A percentile compares a stretch with the other conserved stretches of the same genome.
Conservation (phyloP, 192 early-diverging fungal genomes). For the Dispira simplex region DNA sequence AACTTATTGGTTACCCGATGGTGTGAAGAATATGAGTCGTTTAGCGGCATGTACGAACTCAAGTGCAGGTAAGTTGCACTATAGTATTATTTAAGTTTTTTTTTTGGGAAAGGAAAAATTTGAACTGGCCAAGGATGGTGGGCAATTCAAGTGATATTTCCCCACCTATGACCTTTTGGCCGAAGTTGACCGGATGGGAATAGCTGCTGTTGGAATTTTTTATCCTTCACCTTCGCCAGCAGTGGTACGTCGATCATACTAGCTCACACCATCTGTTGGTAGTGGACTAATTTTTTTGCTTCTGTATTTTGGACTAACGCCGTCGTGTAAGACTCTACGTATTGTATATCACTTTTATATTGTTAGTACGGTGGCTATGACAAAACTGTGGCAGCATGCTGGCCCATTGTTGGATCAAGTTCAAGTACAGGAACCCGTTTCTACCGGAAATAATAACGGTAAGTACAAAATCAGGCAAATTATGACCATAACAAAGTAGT, state of each 20-base stretch:
- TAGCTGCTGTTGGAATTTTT: not conserved
- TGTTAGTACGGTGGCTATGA: not conserved
- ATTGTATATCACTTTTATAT: no score
- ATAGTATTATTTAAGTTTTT: not conserved
- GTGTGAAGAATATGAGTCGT: conserved; percentile 10
- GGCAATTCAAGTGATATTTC: no score
- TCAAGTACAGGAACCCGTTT: no score
- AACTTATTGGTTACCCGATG: not conserved
- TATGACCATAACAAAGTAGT: conserved; percentile 15
- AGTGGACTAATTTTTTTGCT: no score
- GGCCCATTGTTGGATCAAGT: not conserved
- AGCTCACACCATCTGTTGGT: not conserved
- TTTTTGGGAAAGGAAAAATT: not conserved
- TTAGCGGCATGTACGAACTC: conserved; percentile 5
- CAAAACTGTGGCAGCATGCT: not conserved
- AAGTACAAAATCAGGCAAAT: conserved; percentile 12
- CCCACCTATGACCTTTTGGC: no score
- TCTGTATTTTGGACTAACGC: no score
- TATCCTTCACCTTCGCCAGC: not conserved
- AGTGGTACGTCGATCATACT: not conserved
- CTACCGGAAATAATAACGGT: not conserved
- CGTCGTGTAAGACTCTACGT: no score
- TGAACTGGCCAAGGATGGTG: not conserved
- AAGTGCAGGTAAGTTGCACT: conserved; percentile 31
- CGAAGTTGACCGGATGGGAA: not conserved